A percentile compares a stretch with the other conserved stretches of the same genome.
Evolutionary conservation across 2,329 filamentous ascomycete genomes (phyloP).

Genomic region (Colletotrichum truncatum): DNA sequence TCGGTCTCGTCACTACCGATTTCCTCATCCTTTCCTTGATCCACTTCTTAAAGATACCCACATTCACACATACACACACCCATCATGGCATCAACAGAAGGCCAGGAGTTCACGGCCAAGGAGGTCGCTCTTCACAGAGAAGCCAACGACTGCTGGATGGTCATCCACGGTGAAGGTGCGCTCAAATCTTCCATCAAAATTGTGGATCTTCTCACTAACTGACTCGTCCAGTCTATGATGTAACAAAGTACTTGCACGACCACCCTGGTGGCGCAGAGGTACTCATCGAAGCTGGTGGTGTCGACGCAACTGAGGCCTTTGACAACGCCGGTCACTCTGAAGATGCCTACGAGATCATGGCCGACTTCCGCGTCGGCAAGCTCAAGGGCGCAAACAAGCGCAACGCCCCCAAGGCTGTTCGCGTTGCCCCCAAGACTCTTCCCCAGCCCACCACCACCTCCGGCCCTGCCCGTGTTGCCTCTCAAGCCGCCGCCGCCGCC

Average conservation of each 20-base stretch:
- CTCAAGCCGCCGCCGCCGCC: slow-evolving; percentile 29
- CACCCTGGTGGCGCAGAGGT: slow-evolving; percentile 81
- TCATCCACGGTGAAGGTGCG: slow-evolving; percentile 63
- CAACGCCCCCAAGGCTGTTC: slow-evolving; percentile 35
- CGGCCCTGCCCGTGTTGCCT: slow-evolving; percentile 20
- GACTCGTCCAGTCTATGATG: slow-evolving; percentile 63
- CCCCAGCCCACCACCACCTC: background rate
- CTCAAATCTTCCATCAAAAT: background rate
- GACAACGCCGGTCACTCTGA: slow-evolving; percentile 88
- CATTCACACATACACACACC: background rate
- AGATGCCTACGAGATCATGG: slow-evolving; percentile 55
- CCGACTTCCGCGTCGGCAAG: slow-evolving; percentile 46
- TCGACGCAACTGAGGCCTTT: slow-evolving; percentile 81
- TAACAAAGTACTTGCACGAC: slow-evolving; percentile 65
- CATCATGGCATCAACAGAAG: slow-evolving; percentile 30
- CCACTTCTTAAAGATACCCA: background rate
- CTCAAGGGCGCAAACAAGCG: slow-evolving; percentile 41
- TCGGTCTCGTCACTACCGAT: background rate
- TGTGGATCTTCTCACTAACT: background rate
- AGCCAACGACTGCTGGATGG: slow-evolving; percentile 60
- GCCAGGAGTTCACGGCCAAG: slow-evolving; percentile 42
- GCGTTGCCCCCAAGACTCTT: slow-evolving; percentile 30
- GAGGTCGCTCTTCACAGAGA: slow-evolving; percentile 60
- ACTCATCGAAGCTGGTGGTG: slow-evolving; percentile 79
- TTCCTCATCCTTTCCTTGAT: background rate